Evolutionary conservation across 345 rosid species (phyloP).

Genomic region (Clarkia xantiana): DNA sequence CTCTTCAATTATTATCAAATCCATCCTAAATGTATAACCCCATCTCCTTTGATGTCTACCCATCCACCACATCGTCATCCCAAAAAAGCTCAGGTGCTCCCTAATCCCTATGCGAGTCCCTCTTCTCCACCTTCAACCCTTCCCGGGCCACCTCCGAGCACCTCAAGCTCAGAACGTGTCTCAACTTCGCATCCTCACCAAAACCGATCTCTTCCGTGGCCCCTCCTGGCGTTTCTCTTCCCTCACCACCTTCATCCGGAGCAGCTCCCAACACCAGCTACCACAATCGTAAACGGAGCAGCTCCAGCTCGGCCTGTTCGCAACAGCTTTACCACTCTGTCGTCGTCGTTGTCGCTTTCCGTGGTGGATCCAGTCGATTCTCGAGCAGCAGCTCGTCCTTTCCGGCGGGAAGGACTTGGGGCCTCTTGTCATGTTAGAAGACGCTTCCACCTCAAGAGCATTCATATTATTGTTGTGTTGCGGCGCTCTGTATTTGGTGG

Average conservation of each 20-base stretch:
- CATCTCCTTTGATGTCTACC: too few relatives aligned
- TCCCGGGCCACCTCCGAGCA: constrained; percentile 98
- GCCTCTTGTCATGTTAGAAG: constrained; percentile 86
- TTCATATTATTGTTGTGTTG: too few relatives aligned
- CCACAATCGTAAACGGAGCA: constrained; percentile 47
- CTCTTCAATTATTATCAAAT: too few relatives aligned
- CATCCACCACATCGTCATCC: too few relatives aligned
- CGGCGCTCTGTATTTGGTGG: too few relatives aligned
- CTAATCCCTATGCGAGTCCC: constrained; percentile 89
- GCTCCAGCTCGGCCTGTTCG: constrained; percentile 15
- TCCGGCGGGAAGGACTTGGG: constrained; percentile 97
- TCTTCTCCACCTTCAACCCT: constrained; percentile 96
- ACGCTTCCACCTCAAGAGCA: too few relatives aligned
- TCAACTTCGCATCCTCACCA: constrained; percentile 58
- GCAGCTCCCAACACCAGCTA: too few relatives aligned
- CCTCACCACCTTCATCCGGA: constrained; percentile 10
- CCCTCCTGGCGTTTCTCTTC: constrained; percentile 19
- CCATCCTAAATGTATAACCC: too few relatives aligned
- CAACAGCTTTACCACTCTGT: constrained; percentile 17
- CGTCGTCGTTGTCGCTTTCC: constrained; percentile 36
- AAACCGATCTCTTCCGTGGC: constrained; percentile 62
- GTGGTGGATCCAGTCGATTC: constrained; percentile 66
- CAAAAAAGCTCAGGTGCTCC: constrained; percentile 93
- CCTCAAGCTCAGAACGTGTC: constrained; percentile 91
- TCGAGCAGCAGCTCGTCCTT: constrained; percentile 62